Conservation (phyloP, 176 grass and related monocot genomes). For the Aegilops bicornis region DNA sequence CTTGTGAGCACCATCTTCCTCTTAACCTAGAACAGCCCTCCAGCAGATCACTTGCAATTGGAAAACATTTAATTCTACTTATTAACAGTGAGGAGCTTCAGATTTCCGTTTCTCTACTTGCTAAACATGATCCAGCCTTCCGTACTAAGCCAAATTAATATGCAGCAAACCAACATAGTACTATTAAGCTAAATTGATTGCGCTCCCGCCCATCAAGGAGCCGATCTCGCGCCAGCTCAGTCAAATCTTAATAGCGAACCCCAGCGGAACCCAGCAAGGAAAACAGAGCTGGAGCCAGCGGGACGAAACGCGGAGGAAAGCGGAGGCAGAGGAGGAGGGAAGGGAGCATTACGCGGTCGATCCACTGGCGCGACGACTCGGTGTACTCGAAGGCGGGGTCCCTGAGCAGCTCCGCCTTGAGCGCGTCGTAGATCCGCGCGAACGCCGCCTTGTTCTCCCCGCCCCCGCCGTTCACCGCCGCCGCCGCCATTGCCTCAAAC, state of each 20-base stretch:
- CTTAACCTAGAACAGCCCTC: not conserved
- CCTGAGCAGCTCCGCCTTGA: slow-evolving; percentile 74
- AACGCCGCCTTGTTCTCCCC: slow-evolving; percentile 45
- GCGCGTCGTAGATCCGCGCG: slow-evolving; percentile 60
- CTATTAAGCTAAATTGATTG: not conserved
- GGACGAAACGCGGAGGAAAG: slow-evolving; percentile 18
- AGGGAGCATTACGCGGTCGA: slow-evolving; percentile 50
- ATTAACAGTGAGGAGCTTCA: not conserved
- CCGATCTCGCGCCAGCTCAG: not conserved
- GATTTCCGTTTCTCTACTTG: not conserved
- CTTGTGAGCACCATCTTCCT: not conserved
- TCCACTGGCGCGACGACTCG: slow-evolving; percentile 67
- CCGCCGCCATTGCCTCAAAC: slow-evolving; percentile 25
- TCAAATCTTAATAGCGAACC: not conserved
- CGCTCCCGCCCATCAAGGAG: not conserved
- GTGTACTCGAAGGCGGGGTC: slow-evolving; percentile 92
- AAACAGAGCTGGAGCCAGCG: not conserved
- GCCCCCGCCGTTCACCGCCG: slow-evolving; percentile 19
- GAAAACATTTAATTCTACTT: not conserved
- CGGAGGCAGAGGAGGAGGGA: not conserved
- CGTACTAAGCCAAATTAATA: not conserved
- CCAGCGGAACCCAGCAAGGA: not conserved
- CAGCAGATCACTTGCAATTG: not conserved
- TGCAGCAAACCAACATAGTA: not conserved
- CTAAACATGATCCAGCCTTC: not conserved